phyloP scores from a whole-genome alignment of 768 basidiomycete genomes.

The Phlebiopsis flavidoalba region DNA sequence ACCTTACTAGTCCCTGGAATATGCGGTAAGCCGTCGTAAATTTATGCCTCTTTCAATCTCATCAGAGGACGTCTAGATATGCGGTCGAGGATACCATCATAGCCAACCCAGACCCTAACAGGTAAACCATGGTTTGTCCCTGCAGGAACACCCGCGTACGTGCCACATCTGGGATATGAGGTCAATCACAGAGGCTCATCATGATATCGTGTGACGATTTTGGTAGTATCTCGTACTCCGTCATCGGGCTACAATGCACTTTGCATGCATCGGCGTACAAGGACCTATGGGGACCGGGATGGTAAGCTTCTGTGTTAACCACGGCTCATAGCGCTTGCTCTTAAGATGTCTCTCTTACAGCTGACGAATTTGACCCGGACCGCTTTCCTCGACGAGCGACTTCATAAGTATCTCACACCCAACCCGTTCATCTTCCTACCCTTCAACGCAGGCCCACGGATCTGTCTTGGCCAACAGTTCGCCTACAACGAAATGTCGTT shows the following conservation, averaged over 20 bases:
- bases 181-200: too few relatives aligned
- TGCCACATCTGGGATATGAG: conserved; percentile 6
- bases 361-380: conserved; percentile 53
- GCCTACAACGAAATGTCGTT: conserved; percentile 54
- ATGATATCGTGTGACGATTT: too few relatives aligned
- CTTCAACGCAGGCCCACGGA: conserved; percentile 64
- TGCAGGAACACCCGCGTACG: conserved; percentile 22
- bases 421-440: conserved; percentile 70
- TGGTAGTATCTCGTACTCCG: conserved; percentile 20
- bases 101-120: conserved; percentile 15
- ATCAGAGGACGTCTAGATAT: conserved; percentile 7
- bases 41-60: neutral
- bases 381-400: conserved; percentile 56
- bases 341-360: conserved; percentile 8
- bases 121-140: conserved; percentile 25
- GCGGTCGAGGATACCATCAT: conserved; percentile 19
- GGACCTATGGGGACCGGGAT: conserved; percentile 56
- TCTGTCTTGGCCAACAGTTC: conserved; percentile 56
- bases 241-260: too few relatives aligned
- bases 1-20: conserved; percentile 21
- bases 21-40: conserved; percentile 14
- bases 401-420: conserved; percentile 45
- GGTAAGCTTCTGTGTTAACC: conserved; percentile 15
- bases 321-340: too few relatives aligned
- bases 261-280: conserved; percentile 34